Conservation (phyloP, 23 red algal genomes). For the Chondrus crispus region DNA sequence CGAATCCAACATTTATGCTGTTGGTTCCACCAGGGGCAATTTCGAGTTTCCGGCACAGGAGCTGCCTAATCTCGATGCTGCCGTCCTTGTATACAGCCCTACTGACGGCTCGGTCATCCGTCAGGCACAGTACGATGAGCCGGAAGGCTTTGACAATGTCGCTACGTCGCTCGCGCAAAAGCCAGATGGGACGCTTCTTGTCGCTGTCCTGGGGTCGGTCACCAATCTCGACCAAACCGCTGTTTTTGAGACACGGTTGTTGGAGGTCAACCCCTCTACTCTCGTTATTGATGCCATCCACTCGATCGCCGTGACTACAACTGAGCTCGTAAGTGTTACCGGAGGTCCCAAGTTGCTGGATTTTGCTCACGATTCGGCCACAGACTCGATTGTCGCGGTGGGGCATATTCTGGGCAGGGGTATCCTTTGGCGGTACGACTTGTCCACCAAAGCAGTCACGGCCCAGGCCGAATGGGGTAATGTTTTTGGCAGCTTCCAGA, state of each 20-base stretch:
- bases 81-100: constrained; percentile 41
- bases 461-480: constrained; percentile 41
- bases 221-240: constrained; percentile 21
- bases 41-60: constrained; percentile 35
- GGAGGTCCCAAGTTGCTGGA: constrained; percentile 38
- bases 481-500: constrained; percentile 22
- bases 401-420: constrained; percentile 64
- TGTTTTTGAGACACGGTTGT: constrained; percentile 9
- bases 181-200: constrained; percentile 13
- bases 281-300: background rate
- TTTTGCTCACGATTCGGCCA: constrained; percentile 26
- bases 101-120: background rate
- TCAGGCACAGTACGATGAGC: constrained; percentile 33
- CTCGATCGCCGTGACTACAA: background rate
- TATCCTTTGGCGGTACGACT: constrained; percentile 36
- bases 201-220: constrained; percentile 38
- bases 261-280: constrained; percentile 17
- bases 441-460: constrained; percentile 13
- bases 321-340: background rate
- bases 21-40: constrained; percentile 40
- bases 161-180: constrained; percentile 22
- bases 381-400: constrained; percentile 36
- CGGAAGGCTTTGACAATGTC: constrained; percentile 35
- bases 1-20: constrained; percentile 34
- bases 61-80: constrained; percentile 35